phyloP scores from a whole-genome alignment of 2,329 filamentous ascomycete genomes.

The Sclerotinia trifoliorum region DNA sequence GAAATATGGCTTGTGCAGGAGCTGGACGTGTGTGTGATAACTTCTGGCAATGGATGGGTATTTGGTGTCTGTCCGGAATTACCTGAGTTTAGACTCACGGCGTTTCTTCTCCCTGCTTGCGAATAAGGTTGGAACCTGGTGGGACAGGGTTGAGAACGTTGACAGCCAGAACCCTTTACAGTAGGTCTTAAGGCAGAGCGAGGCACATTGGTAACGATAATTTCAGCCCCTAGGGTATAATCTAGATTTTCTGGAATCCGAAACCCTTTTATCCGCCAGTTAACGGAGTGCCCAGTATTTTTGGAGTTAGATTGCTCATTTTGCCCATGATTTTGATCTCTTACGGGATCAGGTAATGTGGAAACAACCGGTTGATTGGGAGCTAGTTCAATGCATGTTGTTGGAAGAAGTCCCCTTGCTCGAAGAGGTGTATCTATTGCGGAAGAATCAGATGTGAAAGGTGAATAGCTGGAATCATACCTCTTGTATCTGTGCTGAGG shows the following conservation, averaged over 20 bases:
- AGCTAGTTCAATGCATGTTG: not conserved
- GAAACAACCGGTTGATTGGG: no score
- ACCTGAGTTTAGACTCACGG: not conserved
- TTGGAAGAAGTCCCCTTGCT: not conserved
- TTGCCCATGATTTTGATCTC: not conserved
- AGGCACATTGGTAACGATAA: no score
- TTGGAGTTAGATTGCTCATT: no score
- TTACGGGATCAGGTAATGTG: no score
- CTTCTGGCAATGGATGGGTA: not conserved
- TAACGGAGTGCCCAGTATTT: not conserved
- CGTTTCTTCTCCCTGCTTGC: not conserved
- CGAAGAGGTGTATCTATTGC: not conserved
- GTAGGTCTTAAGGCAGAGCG: no score
- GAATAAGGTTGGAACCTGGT: not conserved
- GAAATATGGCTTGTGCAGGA: no score
- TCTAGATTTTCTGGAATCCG: no score
- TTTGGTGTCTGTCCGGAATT: not conserved
- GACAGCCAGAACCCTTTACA: no score
- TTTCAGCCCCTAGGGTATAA: no score
- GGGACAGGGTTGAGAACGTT: no score
- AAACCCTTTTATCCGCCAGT: no score
- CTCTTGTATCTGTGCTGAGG: not conserved
- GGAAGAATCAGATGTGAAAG: accelerated
- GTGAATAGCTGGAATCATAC: not conserved
- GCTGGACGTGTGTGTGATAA: no score